Conservation (phyloP, 768 basidiomycete species). For the Tremella yokohamensis region DNA sequence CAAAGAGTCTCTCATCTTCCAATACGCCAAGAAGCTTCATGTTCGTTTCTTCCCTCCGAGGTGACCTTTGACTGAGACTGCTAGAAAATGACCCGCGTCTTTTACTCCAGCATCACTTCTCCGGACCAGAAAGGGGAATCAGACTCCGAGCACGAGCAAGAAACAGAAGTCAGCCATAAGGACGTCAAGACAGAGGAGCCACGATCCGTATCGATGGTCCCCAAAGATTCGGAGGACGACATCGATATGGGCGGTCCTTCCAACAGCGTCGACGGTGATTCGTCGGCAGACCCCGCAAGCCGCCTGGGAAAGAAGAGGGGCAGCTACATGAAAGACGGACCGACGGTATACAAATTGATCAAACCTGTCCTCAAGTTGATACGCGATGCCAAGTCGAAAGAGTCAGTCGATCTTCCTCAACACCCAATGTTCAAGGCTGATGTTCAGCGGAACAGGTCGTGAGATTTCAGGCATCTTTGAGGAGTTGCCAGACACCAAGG, state of each 20-base stretch:
- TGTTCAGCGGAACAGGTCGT: slow-evolving; percentile 29
- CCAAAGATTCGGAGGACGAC: slow-evolving; percentile 12
- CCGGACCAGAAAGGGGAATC: slow-evolving; percentile 16
- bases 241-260: slow-evolving; percentile 13
- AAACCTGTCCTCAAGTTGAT: slow-evolving; percentile 40
- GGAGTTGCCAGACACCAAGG: slow-evolving; percentile 74
- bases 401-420: slow-evolving; percentile 29
- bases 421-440: slow-evolving; percentile 10
- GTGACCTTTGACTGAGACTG: neutral
- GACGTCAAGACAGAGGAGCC: neutral
- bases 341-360: slow-evolving; percentile 41
- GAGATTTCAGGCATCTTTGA: slow-evolving; percentile 65
- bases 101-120: slow-evolving; percentile 19
- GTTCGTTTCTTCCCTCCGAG: slow-evolving; percentile 17
- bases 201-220: neutral
- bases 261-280: slow-evolving; percentile 8
- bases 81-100: slow-evolving; percentile 40
- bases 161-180: neutral
- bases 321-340: slow-evolving; percentile 39
- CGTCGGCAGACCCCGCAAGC: slow-evolving; percentile 1
- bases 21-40: slow-evolving; percentile 48
- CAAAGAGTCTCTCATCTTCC: slow-evolving; percentile 44
- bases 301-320: slow-evolving; percentile 25
- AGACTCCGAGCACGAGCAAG: slow-evolving; percentile 31
- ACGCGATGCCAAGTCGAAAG: slow-evolving; percentile 31